Conservation (phyloP, 192 early-diverging fungal species). For the Mortierella alpina region DNA sequence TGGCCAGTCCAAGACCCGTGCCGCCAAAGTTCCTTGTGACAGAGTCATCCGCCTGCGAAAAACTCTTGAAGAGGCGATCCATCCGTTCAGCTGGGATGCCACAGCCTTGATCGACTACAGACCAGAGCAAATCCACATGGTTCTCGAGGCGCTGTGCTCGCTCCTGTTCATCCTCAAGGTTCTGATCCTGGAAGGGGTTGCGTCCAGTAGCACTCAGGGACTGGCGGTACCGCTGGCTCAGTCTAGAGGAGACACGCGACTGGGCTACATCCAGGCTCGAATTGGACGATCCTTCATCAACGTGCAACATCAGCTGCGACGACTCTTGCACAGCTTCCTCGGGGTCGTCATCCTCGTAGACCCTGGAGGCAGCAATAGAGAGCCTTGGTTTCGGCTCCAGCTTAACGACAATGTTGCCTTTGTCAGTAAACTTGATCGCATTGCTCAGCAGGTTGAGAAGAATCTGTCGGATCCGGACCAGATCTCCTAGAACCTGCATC, state of each 20-base stretch:
- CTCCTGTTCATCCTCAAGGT: no score
- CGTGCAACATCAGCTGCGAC: slow-evolving; percentile 11
- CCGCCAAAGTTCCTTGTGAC: slow-evolving; percentile 60
- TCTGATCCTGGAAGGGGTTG: slow-evolving; percentile 3
- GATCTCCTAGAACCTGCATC: slow-evolving; percentile 59
- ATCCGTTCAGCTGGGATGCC: slow-evolving; percentile 53
- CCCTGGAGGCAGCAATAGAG: slow-evolving; percentile 1
- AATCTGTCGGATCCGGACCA: slow-evolving; percentile 65
- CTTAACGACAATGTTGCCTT: slow-evolving; percentile 55
- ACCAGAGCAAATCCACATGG: slow-evolving; percentile 43
- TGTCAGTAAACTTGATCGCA: slow-evolving; percentile 66
- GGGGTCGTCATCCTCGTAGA: slow-evolving; percentile 40
- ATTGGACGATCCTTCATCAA: slow-evolving; percentile 9
- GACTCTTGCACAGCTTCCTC: slow-evolving; percentile 20
- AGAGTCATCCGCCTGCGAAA: slow-evolving; percentile 60
- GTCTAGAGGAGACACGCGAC: background rate
- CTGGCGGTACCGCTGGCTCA: slow-evolving; percentile 1
- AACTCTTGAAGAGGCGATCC: slow-evolving; percentile 54
- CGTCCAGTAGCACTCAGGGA: slow-evolving; percentile 1
- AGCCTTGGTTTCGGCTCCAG: slow-evolving; percentile 43
- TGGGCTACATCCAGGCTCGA: background rate
- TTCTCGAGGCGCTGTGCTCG: background rate
- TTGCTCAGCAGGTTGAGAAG: slow-evolving; percentile 66
- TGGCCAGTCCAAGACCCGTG: slow-evolving; percentile 56
- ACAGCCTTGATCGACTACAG: slow-evolving; percentile 53